Evolutionary conservation across 2,329 filamentous ascomycete species (phyloP).

Genomic region (Neofusicoccum cordaticola): DNA sequence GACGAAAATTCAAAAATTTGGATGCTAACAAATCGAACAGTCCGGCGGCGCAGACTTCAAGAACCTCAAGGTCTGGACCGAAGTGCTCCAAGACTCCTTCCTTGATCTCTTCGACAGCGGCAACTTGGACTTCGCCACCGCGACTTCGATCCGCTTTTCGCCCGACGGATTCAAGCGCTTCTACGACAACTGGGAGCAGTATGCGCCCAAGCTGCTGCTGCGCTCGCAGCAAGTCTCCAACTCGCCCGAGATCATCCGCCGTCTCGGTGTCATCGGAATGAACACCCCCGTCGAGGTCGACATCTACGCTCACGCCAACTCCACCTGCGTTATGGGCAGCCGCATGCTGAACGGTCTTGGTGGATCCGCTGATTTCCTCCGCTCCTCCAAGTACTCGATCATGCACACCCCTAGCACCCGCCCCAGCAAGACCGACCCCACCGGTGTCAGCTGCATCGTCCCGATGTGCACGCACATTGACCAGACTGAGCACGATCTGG

Average conservation of each 20-base stretch:
- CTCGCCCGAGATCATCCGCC: conserved; percentile 84
- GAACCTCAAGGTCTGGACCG: conserved; percentile 89
- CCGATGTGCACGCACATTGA: conserved; percentile 91
- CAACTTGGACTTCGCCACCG: conserved; percentile 83
- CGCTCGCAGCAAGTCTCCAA: conserved; percentile 87
- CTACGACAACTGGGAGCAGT: conserved; percentile 79
- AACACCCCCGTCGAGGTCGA: conserved; percentile 93
- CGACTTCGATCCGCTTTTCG: conserved; percentile 86
- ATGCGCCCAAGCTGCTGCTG: conserved; percentile 78
- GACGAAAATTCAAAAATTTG: neutral
- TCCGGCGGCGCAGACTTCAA: conserved; percentile 73
- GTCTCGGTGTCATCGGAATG: conserved; percentile 87
- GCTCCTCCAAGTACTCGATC: conserved; percentile 78
- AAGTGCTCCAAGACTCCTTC: conserved; percentile 90
- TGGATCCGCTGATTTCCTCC: conserved; percentile 78
- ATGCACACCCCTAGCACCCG: conserved; percentile 88
- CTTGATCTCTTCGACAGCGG: conserved; percentile 88
- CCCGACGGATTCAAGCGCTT: conserved; percentile 89
- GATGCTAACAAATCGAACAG: conserved; percentile 20
- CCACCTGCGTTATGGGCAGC: conserved; percentile 82
- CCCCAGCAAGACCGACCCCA: conserved; percentile 77
- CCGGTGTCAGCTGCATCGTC: conserved; percentile 83
- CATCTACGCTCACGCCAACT: conserved; percentile 92
- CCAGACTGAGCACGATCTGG: conserved; percentile 89
- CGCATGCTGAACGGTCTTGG: conserved; percentile 86